Conservation (phyloP, 352 stramenopile species). For the Globisporangium barbulae region DNA sequence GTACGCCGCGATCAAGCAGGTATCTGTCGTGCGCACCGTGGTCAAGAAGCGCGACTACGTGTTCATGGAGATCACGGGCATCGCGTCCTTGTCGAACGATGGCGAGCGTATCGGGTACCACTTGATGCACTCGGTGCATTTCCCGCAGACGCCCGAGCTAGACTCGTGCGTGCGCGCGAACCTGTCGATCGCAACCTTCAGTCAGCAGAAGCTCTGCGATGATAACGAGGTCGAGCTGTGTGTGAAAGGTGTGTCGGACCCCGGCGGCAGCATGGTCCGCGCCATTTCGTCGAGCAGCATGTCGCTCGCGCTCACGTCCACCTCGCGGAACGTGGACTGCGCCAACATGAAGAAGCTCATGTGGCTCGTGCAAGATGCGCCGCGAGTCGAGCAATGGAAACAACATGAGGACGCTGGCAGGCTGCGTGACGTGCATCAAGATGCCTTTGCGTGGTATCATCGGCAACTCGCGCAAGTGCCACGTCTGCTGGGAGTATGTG, state of each 20-base stretch:
- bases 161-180: conserved; percentile 23
- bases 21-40: conserved; percentile 21
- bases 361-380: conserved; percentile 18
- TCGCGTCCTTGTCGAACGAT: conserved; percentile 21
- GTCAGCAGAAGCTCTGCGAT: conserved; percentile 22
- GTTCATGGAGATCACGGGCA: conserved; percentile 48
- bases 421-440: conserved; percentile 11
- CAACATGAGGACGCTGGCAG: conserved; percentile 13
- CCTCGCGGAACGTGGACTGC: conserved; percentile 25
- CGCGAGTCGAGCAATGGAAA: conserved; percentile 15
- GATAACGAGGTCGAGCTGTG: conserved; percentile 20
- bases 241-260: conserved; percentile 29
- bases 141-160: conserved; percentile 29
- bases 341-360: conserved; percentile 35
- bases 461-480: conserved; percentile 17
- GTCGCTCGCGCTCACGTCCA: conserved; percentile 26
- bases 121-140: conserved; percentile 50
- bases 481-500: conserved; percentile 25
- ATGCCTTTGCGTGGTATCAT: neutral
- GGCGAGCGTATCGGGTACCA: conserved; percentile 55
- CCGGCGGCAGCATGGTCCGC: conserved; percentile 29
- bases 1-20: conserved; percentile 25
- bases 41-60: conserved; percentile 58
- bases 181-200: conserved; percentile 40
- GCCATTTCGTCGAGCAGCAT: conserved; percentile 22